Conservation (phyloP, 139 green algal species). For the Deuterostichococcus epilithicus region DNA sequence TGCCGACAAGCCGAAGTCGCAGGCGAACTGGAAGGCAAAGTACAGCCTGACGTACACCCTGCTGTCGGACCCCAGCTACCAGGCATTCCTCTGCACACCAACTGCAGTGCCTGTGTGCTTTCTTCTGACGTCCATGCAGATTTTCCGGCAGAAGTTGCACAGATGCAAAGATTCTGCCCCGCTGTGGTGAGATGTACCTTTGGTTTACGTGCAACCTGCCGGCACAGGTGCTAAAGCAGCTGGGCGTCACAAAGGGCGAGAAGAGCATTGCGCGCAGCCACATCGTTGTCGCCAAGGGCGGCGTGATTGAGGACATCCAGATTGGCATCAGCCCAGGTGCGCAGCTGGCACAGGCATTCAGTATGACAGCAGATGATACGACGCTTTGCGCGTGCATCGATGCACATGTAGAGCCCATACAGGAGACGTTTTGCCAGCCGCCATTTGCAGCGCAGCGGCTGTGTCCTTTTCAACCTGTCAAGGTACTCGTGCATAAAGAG, state of each 20-base stretch:
- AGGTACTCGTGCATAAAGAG: not conserved
- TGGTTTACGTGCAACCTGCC: not conserved
- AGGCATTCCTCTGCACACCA: not conserved
- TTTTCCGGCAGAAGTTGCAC: not conserved
- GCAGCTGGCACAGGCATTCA: conserved; percentile 15
- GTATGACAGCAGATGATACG: no score
- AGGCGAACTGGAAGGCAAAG: conserved; percentile 44
- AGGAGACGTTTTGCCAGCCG: no score
- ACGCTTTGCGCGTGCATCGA: no score
- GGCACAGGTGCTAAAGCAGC: conserved; percentile 20
- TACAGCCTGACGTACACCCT: conserved; percentile 33
- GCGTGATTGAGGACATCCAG: not conserved
- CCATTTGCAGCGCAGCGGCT: no score
- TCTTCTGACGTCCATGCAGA: not conserved
- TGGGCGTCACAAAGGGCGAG: conserved; percentile 27
- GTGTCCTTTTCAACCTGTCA: no score
- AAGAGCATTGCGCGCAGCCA: conserved; percentile 25
- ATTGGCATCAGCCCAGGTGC: conserved; percentile 33
- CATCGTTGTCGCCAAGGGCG: conserved; percentile 8
- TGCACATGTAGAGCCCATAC: no score
- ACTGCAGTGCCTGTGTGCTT: not conserved
- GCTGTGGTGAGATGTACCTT: not conserved
- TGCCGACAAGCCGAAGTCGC: conserved; percentile 45
- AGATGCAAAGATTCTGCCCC: not conserved
- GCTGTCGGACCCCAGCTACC: conserved; percentile 30